Base-by-base conservation (phyloP, 371 early-diverging fungal genomes). In the Blastocladiella emersonii region DNA sequence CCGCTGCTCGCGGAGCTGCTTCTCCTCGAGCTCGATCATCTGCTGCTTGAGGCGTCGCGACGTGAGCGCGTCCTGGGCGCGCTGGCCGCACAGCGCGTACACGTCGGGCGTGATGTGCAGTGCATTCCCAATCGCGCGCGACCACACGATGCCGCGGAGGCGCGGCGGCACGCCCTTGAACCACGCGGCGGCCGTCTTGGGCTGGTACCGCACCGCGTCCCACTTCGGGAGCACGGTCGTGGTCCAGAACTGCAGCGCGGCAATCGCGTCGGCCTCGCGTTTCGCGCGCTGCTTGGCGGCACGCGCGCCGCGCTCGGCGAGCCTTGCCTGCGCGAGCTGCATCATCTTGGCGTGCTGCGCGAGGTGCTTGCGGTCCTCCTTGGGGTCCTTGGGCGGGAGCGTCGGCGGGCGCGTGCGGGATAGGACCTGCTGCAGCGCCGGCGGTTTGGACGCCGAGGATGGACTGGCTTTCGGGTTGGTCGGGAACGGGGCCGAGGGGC, bases 291-390 rank as follows among this genome's bases (percentile, higher is more conserved):
- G 59, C 17, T 59, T 59, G 41, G 41, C 15, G 15, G 25, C 36
- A 3, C 35, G 25, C 6, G 43, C 44, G 17, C 4, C 23, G 17
- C 37, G 56, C 15, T 56, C 37, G 15, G 43, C 37, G 34, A 17
- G 19, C 17, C 34, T 13, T 23, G 30, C 34, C 56, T 56, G 30
- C 17, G 56, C 56, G 25, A 4, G 27, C 37, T 19, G 13, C 19
- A 59, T 15, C 59, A 59, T 59, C 41, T 23, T 30, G n/a, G n/a
- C 59, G 43, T 59, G 36, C 37, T 59, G 37, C 15, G n/a, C 32
- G 17, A 59, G 8, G 17, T 59, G 59, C 37, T 59, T 59, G 25
- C 25, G 12, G 43, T 59, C 59, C 23, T 59, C 59, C 7, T n/a
- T 8, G 25, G 34, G 10, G 32, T n/a, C 25, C 21, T 59, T 59